A percentile compares a stretch with the other conserved stretches of the same genome.
Conservation (phyloP, 768 basidiomycete species). For the Boletus sensibilis region DNA sequence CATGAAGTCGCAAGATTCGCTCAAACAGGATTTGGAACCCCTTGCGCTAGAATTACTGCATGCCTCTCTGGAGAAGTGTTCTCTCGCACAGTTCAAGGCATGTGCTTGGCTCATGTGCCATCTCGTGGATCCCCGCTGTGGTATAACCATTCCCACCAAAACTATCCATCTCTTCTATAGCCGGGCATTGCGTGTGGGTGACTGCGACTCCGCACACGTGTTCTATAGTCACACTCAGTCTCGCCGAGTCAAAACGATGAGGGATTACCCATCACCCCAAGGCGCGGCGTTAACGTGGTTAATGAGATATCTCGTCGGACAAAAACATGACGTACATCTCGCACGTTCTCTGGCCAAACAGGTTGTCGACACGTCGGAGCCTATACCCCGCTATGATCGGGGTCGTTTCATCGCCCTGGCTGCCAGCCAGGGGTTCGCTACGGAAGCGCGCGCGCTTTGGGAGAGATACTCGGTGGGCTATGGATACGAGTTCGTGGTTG, state of each 20-base stretch:
- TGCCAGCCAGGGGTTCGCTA: conserved; percentile 48
- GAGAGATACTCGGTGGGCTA: conserved; percentile 48
- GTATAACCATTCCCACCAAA: conserved; percentile 41
- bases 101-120: conserved; percentile 43
- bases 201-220: conserved; percentile 37
- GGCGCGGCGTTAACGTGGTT: conserved; percentile 49
- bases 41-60: conserved; percentile 48
- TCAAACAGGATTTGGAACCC: conserved; percentile 27
- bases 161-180: conserved; percentile 49
- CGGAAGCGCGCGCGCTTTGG: conserved; percentile 55
- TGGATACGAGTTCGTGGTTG: conserved; percentile 42
- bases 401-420: conserved; percentile 46
- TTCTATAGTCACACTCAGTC: conserved; percentile 50
- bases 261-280: conserved; percentile 51
- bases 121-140: conserved; percentile 31
- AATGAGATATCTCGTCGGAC: conserved; percentile 43
- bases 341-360: conserved; percentile 51
- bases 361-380: conserved; percentile 40
- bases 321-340: conserved; percentile 42
- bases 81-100: conserved; percentile 35
- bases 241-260: conserved; percentile 27
- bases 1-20: conserved; percentile 24
- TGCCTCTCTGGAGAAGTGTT: conserved; percentile 38
- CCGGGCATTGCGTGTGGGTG: conserved; percentile 32
- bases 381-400: conserved; percentile 46